Conservation (phyloP, 768 basidiomycete species). For the Trametes sanguinea region DNA sequence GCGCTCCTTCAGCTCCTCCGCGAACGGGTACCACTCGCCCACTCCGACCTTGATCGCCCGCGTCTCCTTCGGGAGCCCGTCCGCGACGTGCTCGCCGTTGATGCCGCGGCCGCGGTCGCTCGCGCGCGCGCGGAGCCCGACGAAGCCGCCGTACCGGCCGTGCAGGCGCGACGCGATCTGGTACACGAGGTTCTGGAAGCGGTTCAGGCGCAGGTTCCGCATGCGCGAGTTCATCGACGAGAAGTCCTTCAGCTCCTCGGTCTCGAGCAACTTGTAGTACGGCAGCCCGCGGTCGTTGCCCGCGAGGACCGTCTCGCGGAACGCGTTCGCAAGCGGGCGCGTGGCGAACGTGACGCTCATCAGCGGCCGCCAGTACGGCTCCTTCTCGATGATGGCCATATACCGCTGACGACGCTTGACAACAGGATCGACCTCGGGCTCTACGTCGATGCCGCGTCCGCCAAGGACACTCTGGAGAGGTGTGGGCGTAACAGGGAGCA, state of each 20-base stretch:
- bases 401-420: slow-evolving; percentile 33
- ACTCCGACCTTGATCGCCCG: slow-evolving; percentile 39
- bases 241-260: slow-evolving; percentile 38
- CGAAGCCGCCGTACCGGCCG: slow-evolving; percentile 41
- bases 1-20: slow-evolving; percentile 27
- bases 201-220: slow-evolving; percentile 37
- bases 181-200: slow-evolving; percentile 35
- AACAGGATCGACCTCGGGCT: neutral
- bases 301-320: slow-evolving; percentile 37
- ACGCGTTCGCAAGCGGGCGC: slow-evolving; percentile 41
- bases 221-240: slow-evolving; percentile 36
- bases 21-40: slow-evolving; percentile 35
- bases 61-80: slow-evolving; percentile 34
- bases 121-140: slow-evolving; percentile 38
- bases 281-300: slow-evolving; percentile 37
- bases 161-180: slow-evolving; percentile 35
- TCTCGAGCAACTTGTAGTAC: slow-evolving; percentile 36
- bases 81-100: slow-evolving; percentile 40
- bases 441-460: neutral
- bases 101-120: slow-evolving; percentile 37
- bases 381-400: slow-evolving; percentile 29
- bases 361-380: slow-evolving; percentile 45
- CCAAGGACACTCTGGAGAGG: neutral
- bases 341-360: slow-evolving; percentile 44
- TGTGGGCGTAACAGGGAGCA: neutral